These are phyloP conservation scores for Fusarium sp. DNA, from an alignment of 2,329 filamentous ascomycete genomes.

Conservation along the genomic window DNA sequence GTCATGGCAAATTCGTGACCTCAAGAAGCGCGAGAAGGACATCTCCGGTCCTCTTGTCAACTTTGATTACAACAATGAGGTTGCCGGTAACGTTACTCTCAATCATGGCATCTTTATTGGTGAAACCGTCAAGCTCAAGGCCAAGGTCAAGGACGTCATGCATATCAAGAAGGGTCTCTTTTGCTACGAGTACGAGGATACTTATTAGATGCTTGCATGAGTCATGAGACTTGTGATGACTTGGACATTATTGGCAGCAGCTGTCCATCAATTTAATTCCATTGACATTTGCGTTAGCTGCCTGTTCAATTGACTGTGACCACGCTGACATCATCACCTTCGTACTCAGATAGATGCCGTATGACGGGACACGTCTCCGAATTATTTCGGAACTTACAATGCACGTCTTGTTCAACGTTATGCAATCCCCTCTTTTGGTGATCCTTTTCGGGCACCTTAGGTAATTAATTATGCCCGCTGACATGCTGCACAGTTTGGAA, in stretches of 20 bases:
- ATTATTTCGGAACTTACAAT: not conserved
- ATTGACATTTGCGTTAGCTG: not conserved
- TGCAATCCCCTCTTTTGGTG: not conserved
- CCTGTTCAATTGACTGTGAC: not conserved
- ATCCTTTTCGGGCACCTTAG: not conserved
- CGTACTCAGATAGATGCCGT: not conserved
- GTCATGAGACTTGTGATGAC: not conserved
- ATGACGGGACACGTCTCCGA: not conserved
- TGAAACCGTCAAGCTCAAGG: constrained; percentile 15
- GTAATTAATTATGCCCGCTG: not conserved
- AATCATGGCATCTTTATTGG: constrained; percentile 11
- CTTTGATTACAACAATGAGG: constrained; percentile 27
- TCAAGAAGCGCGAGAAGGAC: constrained; percentile 20
- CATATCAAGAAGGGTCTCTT: constrained; percentile 19
- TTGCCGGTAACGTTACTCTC: constrained; percentile 8
- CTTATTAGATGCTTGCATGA: not conserved
- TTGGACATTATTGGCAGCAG: not conserved
- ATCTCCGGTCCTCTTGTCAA: constrained; percentile 27
- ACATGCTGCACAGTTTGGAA: not conserved
- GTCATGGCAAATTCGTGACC: constrained; percentile 29
- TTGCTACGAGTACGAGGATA: constrained; percentile 24
- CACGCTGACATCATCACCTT: not conserved
- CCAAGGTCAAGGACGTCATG: constrained; percentile 21
- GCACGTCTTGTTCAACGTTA: not conserved
- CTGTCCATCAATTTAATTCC: not conserved